phyloP scores from a whole-genome alignment of 2,329 filamentous ascomycete genomes.

The Nannizzia gypsea region DNA sequence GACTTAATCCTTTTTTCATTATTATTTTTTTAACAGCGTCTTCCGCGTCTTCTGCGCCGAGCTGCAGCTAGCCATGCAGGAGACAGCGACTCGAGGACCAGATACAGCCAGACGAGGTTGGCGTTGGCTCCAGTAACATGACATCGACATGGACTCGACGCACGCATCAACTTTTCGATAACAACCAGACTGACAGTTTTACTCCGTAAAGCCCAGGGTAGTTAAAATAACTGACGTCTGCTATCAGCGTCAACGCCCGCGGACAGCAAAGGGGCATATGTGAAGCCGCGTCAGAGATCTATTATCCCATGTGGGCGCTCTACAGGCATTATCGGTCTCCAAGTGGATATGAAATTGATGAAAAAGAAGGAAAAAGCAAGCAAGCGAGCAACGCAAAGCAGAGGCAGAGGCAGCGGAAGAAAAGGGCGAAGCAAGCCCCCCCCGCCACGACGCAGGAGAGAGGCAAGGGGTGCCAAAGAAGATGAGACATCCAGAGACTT shows the following conservation, averaged over 20 bases:
- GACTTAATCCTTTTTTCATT: no score
- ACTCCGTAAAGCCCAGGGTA: no score
- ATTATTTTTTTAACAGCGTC: no score
- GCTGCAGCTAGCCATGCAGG: neutral
- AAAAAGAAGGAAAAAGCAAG: neutral
- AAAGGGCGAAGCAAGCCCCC: neutral
- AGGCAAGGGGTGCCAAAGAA: neutral
- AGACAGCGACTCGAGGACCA: neutral
- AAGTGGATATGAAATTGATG: neutral
- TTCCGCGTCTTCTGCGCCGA: neutral
- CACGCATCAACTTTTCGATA: neutral
- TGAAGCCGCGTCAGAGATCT: neutral
- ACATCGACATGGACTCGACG: neutral
- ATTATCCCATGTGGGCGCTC: constrained; percentile 4
- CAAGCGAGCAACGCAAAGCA: neutral
- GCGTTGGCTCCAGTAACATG: neutral
- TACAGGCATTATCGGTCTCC: neutral
- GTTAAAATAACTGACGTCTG: no score
- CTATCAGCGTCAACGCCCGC: neutral
- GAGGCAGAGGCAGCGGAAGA: neutral
- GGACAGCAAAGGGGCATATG: neutral
- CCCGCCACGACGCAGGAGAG: neutral
- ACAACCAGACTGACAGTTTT: no score
- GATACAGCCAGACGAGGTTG: neutral
- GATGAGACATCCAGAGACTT: neutral